Conservation (phyloP, 1,284 basidiomycete genomes). For the Trametes pubescens region DNA sequence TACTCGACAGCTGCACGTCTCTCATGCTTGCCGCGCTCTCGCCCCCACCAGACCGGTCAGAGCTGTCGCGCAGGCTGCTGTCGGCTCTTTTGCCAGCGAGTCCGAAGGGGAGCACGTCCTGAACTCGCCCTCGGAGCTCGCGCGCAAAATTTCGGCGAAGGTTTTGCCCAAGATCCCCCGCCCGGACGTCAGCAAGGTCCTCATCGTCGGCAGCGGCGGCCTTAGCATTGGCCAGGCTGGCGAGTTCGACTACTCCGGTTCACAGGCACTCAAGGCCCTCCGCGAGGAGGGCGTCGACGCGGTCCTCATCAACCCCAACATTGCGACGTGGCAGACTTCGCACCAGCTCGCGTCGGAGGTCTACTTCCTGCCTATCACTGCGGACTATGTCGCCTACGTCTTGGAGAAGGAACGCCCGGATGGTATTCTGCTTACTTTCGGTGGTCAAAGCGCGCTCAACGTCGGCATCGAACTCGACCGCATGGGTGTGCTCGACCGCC, state of each 20-base stretch:
- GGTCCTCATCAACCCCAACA: conserved; percentile 97
- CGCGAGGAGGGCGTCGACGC: conserved; percentile 96
- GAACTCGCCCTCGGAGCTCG: conserved; percentile 92
- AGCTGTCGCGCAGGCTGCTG: conserved; percentile 42
- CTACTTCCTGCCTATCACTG: conserved; percentile 97
- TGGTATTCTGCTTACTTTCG: conserved; percentile 97
- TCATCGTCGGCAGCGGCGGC: conserved; percentile 97
- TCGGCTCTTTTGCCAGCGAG: conserved; percentile 44
- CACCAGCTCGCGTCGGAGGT: conserved; percentile 97
- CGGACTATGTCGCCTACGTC: conserved; percentile 98
- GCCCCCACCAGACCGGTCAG: conserved; percentile 50
- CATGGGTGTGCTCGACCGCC: conserved; percentile 96
- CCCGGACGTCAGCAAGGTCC: conserved; percentile 93
- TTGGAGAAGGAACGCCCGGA: conserved; percentile 98
- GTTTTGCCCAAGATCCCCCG: conserved; percentile 88
- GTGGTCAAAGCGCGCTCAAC: conserved; percentile 97
- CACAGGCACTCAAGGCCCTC: conserved; percentile 98
- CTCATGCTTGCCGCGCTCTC: conserved; percentile 41
- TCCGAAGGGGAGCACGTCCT: conserved; percentile 78
- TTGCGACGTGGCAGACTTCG: conserved; percentile 97
- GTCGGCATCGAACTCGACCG: conserved; percentile 97
- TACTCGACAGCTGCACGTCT: conserved; percentile 45
- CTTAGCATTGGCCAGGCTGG: conserved; percentile 98
- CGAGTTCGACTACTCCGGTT: conserved; percentile 99
- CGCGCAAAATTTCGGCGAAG: conserved; percentile 89